Percentiles rank a stretch among this genome's conserved stretches.
phyloP scores from a whole-genome alignment of 2,329 filamentous ascomycete species.

The Zasmidium angulare region DNA sequence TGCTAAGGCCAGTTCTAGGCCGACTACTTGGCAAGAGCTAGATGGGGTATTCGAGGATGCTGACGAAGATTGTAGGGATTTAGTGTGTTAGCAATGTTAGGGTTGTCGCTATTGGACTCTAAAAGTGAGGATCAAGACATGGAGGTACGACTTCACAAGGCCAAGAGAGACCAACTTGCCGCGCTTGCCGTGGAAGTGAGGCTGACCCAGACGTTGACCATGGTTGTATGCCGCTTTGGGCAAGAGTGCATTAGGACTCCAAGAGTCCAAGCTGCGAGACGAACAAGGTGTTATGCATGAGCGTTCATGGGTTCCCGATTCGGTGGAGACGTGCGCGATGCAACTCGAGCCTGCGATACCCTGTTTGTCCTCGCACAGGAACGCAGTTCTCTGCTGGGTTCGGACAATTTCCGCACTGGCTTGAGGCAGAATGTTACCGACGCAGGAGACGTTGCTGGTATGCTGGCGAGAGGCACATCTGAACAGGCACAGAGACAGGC shows the following conservation, averaged over 20 bases:
- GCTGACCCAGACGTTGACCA: slow-evolving; percentile 3
- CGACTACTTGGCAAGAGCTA: background rate
- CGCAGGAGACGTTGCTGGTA: background rate
- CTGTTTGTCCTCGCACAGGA: background rate
- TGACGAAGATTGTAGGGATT: background rate
- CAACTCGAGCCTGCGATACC: background rate
- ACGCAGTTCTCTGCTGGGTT: background rate
- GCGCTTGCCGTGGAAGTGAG: slow-evolving; percentile 12
- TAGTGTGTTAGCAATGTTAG: background rate
- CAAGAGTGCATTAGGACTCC: background rate
- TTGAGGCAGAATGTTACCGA: too few species aligned
- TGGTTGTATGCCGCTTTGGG: background rate
- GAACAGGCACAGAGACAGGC: background rate
- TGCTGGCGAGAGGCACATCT: too few species aligned
- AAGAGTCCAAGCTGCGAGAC: background rate
- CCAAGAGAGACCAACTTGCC: slow-evolving; percentile 14
- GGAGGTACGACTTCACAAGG: background rate
- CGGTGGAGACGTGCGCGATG: background rate
- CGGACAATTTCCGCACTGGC: too few species aligned
- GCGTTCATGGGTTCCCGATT: slow-evolving; percentile 2
- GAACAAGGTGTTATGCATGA: background rate
- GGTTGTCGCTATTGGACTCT: background rate
- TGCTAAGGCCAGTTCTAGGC: background rate
- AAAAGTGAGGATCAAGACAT: background rate
- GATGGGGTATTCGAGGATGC: background rate